These are phyloP conservation scores for Eimeria necatrix DNA, from an alignment of 169 alveolate genomes.

Conservation along the genomic window DNA sequence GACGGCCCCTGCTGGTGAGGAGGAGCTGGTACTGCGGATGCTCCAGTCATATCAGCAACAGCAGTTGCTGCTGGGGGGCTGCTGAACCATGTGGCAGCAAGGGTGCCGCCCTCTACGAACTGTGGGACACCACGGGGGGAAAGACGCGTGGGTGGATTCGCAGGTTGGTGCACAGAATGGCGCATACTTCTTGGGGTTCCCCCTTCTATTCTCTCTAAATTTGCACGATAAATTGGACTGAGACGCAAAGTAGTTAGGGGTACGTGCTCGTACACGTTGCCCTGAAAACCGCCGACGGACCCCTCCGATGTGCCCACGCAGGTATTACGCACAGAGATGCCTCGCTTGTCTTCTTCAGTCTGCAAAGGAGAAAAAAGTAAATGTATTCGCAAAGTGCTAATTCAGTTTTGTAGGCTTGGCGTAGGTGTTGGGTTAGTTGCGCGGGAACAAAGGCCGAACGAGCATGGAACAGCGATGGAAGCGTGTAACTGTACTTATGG, in stretches of 20 bases:
- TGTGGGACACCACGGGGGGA: not conserved
- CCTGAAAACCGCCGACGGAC: conserved; percentile 14
- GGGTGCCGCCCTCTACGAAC: not conserved
- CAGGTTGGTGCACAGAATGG: not conserved
- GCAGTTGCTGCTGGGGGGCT: not conserved
- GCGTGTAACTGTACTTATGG: too few relatives aligned
- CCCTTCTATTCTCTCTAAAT: not conserved
- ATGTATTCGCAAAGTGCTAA: too few relatives aligned
- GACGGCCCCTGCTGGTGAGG: not conserved
- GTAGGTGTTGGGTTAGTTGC: too few relatives aligned
- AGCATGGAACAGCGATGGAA: too few relatives aligned
- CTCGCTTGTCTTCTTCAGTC: not conserved
- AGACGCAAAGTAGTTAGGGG: conserved; percentile 35
- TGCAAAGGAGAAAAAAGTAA: not conserved
- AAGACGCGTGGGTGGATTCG: not conserved
- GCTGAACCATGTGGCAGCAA: too few relatives aligned
- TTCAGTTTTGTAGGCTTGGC: too few relatives aligned
- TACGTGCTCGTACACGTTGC: conserved; percentile 50
- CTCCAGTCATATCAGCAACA: not conserved
- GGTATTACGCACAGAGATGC: not conserved
- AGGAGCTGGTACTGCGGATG: not conserved
- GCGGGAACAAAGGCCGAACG: too few relatives aligned
- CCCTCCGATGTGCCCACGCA: conserved; percentile 55
- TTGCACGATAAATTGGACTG: conserved; percentile 34
- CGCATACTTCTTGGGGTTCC: conserved; percentile 22